These are phyloP conservation scores for Paraphysoderma sedebokerense DNA, from an alignment of 371 early-diverging fungal species.

Conservation along the genomic window DNA sequence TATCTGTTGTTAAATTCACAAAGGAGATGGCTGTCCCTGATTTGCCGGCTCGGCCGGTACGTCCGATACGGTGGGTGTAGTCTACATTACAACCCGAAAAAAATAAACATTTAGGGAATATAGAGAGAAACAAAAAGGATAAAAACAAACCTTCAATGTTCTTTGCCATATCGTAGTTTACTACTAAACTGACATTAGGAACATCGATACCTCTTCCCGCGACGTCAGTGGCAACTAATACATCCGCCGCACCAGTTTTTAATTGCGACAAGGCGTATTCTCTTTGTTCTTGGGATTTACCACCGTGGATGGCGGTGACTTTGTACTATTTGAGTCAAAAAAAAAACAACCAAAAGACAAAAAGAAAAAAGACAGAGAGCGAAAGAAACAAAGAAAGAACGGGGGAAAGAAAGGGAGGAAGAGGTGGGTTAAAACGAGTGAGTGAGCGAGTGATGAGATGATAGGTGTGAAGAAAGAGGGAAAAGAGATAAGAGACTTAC, in stretches of 20 bases:
- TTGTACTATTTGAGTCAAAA: slow-evolving; percentile 18
- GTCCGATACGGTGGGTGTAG: slow-evolving; percentile 75
- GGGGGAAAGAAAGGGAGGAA: no score
- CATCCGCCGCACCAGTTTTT: slow-evolving; percentile 52
- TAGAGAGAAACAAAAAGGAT: no score
- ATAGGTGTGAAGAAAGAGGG: no score
- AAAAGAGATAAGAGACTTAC: no score
- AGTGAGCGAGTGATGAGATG: no score
- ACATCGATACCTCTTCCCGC: slow-evolving; percentile 98
- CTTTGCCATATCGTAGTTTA: slow-evolving; percentile 97
- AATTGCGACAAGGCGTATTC: slow-evolving; percentile 51
- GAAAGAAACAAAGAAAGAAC: no score
- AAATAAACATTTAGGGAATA: slow-evolving; percentile 1
- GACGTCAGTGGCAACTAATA: slow-evolving; percentile 92
- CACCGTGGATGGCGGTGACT: slow-evolving; percentile 78
- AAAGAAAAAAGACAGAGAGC: no score
- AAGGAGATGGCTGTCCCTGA: slow-evolving; percentile 91
- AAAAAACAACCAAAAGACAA: no score
- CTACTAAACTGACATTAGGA: slow-evolving; percentile 86
- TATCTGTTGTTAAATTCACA: slow-evolving; percentile 39
- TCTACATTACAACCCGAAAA: slow-evolving; percentile 3
- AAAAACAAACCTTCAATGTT: slow-evolving; percentile 54
- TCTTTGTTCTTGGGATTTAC: slow-evolving; percentile 90
- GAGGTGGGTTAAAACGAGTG: no score
- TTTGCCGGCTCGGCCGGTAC: slow-evolving; percentile 95